Conservation (phyloP, 768 basidiomycete genomes). For the Aureoboletus auriporus region DNA sequence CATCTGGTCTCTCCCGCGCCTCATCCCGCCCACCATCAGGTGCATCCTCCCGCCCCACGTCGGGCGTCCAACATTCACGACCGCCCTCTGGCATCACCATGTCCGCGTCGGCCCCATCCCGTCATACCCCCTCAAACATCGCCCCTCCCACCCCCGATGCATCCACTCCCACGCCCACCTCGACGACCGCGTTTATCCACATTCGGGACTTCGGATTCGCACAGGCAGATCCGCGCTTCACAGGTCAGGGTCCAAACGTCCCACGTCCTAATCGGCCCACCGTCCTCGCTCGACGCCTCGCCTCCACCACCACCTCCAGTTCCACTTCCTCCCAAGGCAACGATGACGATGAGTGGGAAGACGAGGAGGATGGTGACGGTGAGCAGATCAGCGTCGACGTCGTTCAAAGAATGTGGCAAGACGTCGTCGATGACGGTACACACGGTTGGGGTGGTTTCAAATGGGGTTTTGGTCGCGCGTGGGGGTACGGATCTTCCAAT, state of each 20-base stretch:
- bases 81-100: constrained; percentile 8
- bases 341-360: constrained; percentile 5
- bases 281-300: constrained; percentile 26
- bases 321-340: constrained; percentile 10
- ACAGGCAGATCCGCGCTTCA: constrained; percentile 39
- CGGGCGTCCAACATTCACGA: constrained; percentile 7
- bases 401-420: constrained; percentile 14
- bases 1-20: constrained; percentile 29
- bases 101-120: background rate
- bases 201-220: constrained; percentile 51
- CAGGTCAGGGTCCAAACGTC: constrained; percentile 37
- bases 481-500: constrained; percentile 16
- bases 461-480: constrained; percentile 38
- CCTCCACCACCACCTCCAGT: constrained; percentile 3
- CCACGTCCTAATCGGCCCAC: constrained; percentile 37
- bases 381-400: background rate
- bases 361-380: constrained; percentile 8
- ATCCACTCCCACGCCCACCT: no score
- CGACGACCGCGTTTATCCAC: constrained; percentile 27
- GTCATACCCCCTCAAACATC: no score
- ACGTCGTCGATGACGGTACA: constrained; percentile 23
- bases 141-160: no score
- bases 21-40: constrained; percentile 22
- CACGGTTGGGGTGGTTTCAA: constrained; percentile 39
- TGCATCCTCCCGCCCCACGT: constrained; percentile 18